Percentiles rank a stretch among this genome's conserved stretches.
Evolutionary conservation across 768 basidiomycete species (phyloP).

Genomic region (Omphalotus guepiniiformis): DNA sequence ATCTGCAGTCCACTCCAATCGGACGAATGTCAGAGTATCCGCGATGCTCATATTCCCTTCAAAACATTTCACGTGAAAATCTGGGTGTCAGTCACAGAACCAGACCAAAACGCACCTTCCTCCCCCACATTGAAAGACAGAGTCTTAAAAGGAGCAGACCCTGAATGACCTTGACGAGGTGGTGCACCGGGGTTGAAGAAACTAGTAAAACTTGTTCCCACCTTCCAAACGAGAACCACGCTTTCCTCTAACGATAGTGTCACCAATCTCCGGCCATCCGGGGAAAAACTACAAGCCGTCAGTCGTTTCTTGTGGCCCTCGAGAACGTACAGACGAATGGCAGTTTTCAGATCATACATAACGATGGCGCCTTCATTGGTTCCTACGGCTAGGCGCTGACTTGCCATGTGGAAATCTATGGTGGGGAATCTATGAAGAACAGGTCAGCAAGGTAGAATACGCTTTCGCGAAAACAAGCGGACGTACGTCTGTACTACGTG

Average conservation of each 20-base stretch:
- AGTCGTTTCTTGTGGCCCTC: constrained; percentile 84
- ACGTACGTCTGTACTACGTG: constrained; percentile 90
- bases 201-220: constrained; percentile 83
- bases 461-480: too few species aligned
- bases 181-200: constrained; percentile 91
- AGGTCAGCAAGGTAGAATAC: not conserved
- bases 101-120: constrained; percentile 52
- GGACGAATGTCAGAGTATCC: constrained; percentile 66
- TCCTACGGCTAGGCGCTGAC: constrained; percentile 88
- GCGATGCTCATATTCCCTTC: constrained; percentile 40
- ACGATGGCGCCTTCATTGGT: constrained; percentile 91
- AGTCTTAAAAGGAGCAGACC: constrained; percentile 85
- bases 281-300: constrained; percentile 86
- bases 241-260: constrained; percentile 86
- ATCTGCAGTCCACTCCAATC: constrained; percentile 82
- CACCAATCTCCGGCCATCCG: constrained; percentile 87
- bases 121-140: constrained; percentile 81
- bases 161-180: constrained; percentile 80
- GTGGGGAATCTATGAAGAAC: constrained; percentile 66
- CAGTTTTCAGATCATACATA: constrained; percentile 97
- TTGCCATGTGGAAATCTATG: constrained; percentile 87
- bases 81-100: not conserved
- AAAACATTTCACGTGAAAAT: not conserved
- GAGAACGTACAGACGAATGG: constrained; percentile 90
- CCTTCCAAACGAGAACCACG: constrained; percentile 90